Evolutionary conservation across 306 rosid genomes (phyloP).

Genomic region (Vachellia pachyceras): DNA sequence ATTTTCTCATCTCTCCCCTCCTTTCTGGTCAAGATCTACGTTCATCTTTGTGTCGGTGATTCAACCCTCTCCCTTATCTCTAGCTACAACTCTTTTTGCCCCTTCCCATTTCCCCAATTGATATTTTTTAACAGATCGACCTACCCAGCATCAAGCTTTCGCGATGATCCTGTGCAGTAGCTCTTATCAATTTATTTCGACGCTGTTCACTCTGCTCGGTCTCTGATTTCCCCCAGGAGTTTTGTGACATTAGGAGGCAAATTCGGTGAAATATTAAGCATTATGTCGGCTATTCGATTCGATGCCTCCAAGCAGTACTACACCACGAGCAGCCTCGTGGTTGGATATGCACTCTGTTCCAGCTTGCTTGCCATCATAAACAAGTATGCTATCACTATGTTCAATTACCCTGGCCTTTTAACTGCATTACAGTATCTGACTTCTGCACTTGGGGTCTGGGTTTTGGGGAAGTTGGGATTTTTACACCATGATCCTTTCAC

Average conservation of each 20-base stretch:
- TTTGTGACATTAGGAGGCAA: neutral
- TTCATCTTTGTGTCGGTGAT: conserved; percentile 49
- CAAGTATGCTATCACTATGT: conserved; percentile 89
- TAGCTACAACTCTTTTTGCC: neutral
- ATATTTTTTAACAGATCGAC: conserved; percentile 25
- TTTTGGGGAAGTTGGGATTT: conserved; percentile 74
- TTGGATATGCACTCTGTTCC: conserved; percentile 90
- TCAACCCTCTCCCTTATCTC: neutral
- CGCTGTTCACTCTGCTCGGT: neutral
- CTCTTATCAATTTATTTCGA: conserved; percentile 16
- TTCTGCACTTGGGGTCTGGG: conserved; percentile 82
- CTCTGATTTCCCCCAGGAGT: neutral
- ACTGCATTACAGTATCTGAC: conserved; percentile 89
- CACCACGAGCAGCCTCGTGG: conserved; percentile 73
- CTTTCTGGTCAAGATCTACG: conserved; percentile 11
- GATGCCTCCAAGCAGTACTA: conserved; percentile 63
- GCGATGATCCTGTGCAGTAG: neutral
- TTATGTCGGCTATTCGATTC: conserved; percentile 62
- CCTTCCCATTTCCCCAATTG: neutral
- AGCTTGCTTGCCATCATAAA: conserved; percentile 93
- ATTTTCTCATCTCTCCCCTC: neutral
- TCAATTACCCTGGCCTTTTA: conserved; percentile 91
- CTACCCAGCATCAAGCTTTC: conserved; percentile 33
- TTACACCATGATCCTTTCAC: conserved; percentile 83
- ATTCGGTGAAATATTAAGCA: conserved; percentile 15